Percentiles rank a stretch among this genome's conserved stretches.
Evolutionary conservation across 2,329 filamentous ascomycete species (phyloP).

Genomic region (Chrysoporthe puriensis): DNA sequence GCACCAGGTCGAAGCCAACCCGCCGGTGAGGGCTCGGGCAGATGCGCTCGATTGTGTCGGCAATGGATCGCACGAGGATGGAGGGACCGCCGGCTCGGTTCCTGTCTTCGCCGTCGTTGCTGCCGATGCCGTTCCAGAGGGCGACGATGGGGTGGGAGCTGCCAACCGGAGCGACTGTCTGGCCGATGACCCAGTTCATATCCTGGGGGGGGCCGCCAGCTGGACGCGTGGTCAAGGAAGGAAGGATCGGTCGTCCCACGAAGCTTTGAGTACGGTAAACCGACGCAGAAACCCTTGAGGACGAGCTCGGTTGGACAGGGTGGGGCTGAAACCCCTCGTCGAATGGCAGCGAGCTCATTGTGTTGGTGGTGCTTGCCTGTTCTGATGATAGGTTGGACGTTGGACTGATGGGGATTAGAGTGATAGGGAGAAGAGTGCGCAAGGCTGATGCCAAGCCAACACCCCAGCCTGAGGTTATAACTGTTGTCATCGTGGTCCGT

Average conservation of each 20-base stretch:
- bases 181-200: neutral
- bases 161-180: neutral
- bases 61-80: neutral
- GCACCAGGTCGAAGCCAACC: neutral
- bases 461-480: too few relatives aligned
- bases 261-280: neutral
- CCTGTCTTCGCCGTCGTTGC: neutral
- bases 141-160: slow-evolving; percentile 1
- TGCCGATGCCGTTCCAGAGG: neutral
- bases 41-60: neutral
- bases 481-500: too few relatives aligned
- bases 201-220: neutral
- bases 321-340: neutral
- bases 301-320: neutral
- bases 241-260: neutral
- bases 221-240: neutral
- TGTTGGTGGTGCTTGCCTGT: neutral
- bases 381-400: too few relatives aligned
- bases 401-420: too few relatives aligned
- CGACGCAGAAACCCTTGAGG: neutral
- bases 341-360: neutral
- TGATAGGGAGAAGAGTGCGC: too few relatives aligned
- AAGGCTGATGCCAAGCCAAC: too few relatives aligned
- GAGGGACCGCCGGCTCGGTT: neutral
- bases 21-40: neutral